phyloP scores from a whole-genome alignment of 169 alveolate species.

The Amoebophrya sp. region DNA sequence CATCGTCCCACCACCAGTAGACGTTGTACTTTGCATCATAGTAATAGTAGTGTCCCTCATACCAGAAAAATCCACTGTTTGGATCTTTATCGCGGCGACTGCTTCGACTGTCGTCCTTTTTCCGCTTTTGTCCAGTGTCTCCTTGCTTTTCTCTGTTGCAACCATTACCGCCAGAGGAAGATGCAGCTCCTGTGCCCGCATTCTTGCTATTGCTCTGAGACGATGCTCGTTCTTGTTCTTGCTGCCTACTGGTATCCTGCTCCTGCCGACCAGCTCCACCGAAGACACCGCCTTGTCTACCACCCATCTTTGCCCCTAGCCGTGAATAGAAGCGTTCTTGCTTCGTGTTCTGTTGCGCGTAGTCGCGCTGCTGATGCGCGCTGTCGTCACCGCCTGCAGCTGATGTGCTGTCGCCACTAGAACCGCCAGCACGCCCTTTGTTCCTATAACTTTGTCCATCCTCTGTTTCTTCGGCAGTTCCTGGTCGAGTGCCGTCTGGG shows the following conservation, averaged over 20 bases:
- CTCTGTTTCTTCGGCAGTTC: background rate
- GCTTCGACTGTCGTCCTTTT: background rate
- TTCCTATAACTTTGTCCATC: too few relatives aligned
- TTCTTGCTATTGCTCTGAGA: background rate
- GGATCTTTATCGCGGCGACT: background rate
- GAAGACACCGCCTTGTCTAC: background rate
- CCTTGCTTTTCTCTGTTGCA: too few relatives aligned
- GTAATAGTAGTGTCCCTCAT: constrained; percentile 4
- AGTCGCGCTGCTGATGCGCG: background rate
- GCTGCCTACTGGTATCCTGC: background rate
- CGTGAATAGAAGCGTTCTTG: background rate
- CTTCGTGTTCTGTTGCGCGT: background rate
- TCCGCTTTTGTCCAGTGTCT: too few relatives aligned
- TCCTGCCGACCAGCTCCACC: background rate
- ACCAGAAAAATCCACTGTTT: background rate
- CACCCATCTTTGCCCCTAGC: background rate
- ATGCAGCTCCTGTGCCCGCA: background rate
- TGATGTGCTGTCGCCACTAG: too few relatives aligned
- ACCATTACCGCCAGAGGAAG: too few relatives aligned
- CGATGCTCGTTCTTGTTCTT: background rate
- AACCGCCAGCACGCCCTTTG: too few relatives aligned
- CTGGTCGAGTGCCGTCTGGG: background rate
- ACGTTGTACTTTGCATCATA: background rate
- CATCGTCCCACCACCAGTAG: constrained; percentile 21
- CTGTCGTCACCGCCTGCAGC: background rate